Conservation (phyloP, 1,139 yeast species). For the Pichia sorboxylosa region DNA sequence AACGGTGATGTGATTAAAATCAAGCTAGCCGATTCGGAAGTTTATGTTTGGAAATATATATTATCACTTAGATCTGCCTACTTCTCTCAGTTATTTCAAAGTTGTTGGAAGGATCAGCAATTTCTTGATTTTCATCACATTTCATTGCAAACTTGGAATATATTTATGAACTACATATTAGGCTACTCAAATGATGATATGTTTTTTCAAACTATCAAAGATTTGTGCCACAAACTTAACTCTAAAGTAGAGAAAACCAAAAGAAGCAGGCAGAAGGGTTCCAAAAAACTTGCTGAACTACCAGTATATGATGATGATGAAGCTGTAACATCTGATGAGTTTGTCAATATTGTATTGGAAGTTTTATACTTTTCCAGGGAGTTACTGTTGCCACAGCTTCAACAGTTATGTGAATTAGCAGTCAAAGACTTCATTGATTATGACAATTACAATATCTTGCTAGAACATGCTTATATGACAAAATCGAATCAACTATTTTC, state of each 20-base stretch:
- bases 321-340: conserved; percentile 18
- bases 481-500: conserved; percentile 45
- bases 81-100: conserved; percentile 49
- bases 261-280: not conserved
- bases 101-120: conserved; percentile 36
- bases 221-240: not conserved
- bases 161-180: conserved; percentile 45
- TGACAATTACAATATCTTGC: conserved; percentile 48
- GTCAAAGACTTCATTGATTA: conserved; percentile 46
- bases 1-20: conserved; percentile 19
- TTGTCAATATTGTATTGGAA: conserved; percentile 46
- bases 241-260: not conserved
- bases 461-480: conserved; percentile 42
- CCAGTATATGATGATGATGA: not conserved
- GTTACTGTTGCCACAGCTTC: conserved; percentile 46
- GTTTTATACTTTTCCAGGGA: conserved; percentile 56
- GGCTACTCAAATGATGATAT: conserved; percentile 27
- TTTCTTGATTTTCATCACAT: conserved; percentile 32
- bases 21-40: conserved; percentile 30
- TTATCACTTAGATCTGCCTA: conserved; percentile 47
- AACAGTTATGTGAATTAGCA: conserved; percentile 50
- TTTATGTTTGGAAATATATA: conserved; percentile 37
- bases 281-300: not conserved
- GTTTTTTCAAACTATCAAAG: conserved; percentile 4
- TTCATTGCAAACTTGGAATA: conserved; percentile 32